phyloP scores from a whole-genome alignment of 305 asterid genomes.

The Fraxinus floribunda region DNA sequence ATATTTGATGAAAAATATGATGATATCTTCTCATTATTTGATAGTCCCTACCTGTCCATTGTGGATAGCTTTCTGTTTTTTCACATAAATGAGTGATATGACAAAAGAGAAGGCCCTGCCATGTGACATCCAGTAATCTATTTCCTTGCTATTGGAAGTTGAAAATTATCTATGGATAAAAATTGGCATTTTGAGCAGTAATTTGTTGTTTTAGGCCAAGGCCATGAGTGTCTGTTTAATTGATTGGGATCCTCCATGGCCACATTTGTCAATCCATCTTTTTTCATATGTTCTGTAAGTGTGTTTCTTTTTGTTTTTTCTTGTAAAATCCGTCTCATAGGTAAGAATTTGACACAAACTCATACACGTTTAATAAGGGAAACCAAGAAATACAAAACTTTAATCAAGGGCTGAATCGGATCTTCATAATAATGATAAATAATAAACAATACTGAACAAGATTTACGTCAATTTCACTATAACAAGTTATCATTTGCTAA shows the following conservation, averaged over 20 bases:
- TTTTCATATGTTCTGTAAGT: not conserved
- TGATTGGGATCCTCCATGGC: conserved; percentile 18
- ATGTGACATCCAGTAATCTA: conserved; percentile 35
- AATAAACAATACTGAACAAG: not conserved
- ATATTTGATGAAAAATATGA: not conserved
- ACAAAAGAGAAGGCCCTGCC: conserved; percentile 31
- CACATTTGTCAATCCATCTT: not conserved
- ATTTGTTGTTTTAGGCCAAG: not conserved
- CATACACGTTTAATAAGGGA: not conserved
- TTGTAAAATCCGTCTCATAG: not conserved
- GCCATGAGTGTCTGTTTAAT: not conserved
- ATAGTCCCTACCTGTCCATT: conserved; percentile 4
- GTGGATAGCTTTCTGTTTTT: not conserved
- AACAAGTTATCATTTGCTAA: not conserved
- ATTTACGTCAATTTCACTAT: not conserved
- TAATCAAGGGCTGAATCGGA: not conserved
- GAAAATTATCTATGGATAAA: conserved; percentile 20
- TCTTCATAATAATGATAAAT: not conserved
- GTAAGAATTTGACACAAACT: not conserved
- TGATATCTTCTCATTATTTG: not conserved
- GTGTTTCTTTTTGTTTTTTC: not conserved
- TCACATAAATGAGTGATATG: conserved; percentile 23
- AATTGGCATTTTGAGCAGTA: conserved; percentile 6
- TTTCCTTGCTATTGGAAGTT: conserved; percentile 15
- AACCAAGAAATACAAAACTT: not conserved